These are phyloP conservation scores for Aspergillus leporis DNA, from an alignment of 495 filamentous ascomycete species.

Conservation along the genomic window DNA sequence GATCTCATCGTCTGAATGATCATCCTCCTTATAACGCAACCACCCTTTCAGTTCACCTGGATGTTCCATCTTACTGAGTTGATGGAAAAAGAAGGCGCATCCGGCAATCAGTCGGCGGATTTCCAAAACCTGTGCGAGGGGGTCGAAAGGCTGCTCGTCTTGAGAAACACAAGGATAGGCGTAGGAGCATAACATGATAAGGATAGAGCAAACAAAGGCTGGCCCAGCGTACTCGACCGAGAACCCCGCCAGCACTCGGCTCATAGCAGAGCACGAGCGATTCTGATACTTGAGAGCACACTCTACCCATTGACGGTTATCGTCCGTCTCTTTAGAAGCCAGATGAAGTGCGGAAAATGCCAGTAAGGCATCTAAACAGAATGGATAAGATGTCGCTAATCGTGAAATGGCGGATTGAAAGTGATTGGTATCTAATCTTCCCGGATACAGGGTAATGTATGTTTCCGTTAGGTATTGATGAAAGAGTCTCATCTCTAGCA, in stretches of 20 bases:
- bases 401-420: constrained; percentile 45
- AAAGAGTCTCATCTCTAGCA: constrained; percentile 43
- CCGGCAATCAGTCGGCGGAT: constrained; percentile 38
- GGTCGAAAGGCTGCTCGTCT: constrained; percentile 28
- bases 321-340: constrained; percentile 33
- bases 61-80: constrained; percentile 25
- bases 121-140: constrained; percentile 33
- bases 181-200: constrained; percentile 40
- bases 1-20: constrained; percentile 16
- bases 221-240: constrained; percentile 30
- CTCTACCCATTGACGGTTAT: constrained; percentile 34
- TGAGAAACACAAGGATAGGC: constrained; percentile 37
- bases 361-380: constrained; percentile 48
- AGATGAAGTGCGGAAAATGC: constrained; percentile 50
- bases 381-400: constrained; percentile 44
- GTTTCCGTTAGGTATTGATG: constrained; percentile 42
- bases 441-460: constrained; percentile 30
- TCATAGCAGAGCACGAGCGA: constrained; percentile 35
- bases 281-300: constrained; percentile 38
- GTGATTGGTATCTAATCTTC: constrained; percentile 33
- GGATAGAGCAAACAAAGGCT: constrained; percentile 42
- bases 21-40: constrained; percentile 24
- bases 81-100: constrained; percentile 34
- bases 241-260: constrained; percentile 29
- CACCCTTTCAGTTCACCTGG: constrained; percentile 30